These are phyloP conservation scores for Arabidopsis arenosa DNA, from an alignment of 345 rosid species.

Conservation along the genomic window DNA sequence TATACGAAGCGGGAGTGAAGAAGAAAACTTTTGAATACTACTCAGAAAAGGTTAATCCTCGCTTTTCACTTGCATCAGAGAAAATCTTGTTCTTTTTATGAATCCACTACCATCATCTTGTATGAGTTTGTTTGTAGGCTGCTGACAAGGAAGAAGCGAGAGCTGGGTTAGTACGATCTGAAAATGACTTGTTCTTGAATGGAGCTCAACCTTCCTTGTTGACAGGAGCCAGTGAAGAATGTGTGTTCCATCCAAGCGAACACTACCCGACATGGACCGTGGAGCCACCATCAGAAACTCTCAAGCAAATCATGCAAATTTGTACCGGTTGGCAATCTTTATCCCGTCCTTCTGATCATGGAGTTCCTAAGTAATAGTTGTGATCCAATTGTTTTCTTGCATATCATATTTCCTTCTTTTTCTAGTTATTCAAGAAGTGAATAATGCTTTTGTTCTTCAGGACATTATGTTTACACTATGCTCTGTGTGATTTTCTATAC, in stretches of 20 bases:
- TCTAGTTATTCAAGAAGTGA: slow-evolving; percentile 1
- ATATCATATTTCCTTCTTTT: neutral
- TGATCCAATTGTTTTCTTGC: slow-evolving; percentile 10
- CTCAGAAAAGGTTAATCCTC: slow-evolving; percentile 69
- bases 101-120: slow-evolving; percentile 17
- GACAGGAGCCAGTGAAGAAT: slow-evolving; percentile 48
- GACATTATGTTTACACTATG: slow-evolving; percentile 26
- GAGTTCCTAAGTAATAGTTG: slow-evolving; percentile 38
- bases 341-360: slow-evolving; percentile 50
- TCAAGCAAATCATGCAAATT: slow-evolving; percentile 57
- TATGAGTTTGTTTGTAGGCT: slow-evolving; percentile 49
- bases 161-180: slow-evolving; percentile 65
- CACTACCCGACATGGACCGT: slow-evolving; percentile 63
- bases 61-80: slow-evolving; percentile 25
- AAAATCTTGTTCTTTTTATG: slow-evolving; percentile 9
- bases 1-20: slow-evolving; percentile 90
- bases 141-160: slow-evolving; percentile 58
- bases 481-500: slow-evolving; percentile 23
- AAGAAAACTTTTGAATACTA: slow-evolving; percentile 83
- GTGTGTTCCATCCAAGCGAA: slow-evolving; percentile 64
- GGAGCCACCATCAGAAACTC: slow-evolving; percentile 61
- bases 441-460: slow-evolving; percentile 24
- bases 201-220: slow-evolving; percentile 60
- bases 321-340: slow-evolving; percentile 74
- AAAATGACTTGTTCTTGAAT: slow-evolving; percentile 63